Evolutionary conservation across 148 eudicot species (phyloP).

Genomic region (Rhododendron vialii): DNA sequence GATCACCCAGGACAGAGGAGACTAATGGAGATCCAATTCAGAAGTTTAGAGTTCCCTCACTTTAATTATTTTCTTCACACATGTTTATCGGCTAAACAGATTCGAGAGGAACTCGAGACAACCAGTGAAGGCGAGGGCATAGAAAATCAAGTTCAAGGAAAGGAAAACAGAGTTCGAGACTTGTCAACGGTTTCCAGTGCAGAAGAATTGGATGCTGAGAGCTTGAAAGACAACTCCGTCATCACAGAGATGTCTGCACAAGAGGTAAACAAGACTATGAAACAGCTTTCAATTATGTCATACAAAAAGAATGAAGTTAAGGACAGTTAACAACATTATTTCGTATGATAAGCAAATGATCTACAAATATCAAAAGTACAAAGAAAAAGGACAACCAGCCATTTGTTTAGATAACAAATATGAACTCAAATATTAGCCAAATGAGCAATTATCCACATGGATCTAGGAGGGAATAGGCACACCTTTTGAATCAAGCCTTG

Average conservation of each 20-base stretch:
- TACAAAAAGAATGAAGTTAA: not conserved
- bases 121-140: not conserved
- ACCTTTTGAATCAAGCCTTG: not conserved
- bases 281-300: not conserved
- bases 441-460: not conserved
- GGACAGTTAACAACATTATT: not conserved
- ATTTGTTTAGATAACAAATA: not conserved
- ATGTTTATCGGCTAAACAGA: not conserved
- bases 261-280: conserved; percentile 11
- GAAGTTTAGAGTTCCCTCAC: not conserved
- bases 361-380: not conserved
- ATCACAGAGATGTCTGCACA: not conserved
- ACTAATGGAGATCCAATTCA: too few relatives aligned
- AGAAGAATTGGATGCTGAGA: conserved; percentile 4
- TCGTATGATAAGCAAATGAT: not conserved
- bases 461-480: not conserved
- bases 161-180: not conserved
- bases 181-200: not conserved
- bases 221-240: not conserved
- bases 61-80: not conserved
- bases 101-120: not conserved
- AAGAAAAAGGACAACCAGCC: not conserved
- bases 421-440: not conserved
- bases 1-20: too few relatives aligned
- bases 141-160: not conserved